Conservation (phyloP, 169 alveolate genomes). For the Theileria equi region DNA sequence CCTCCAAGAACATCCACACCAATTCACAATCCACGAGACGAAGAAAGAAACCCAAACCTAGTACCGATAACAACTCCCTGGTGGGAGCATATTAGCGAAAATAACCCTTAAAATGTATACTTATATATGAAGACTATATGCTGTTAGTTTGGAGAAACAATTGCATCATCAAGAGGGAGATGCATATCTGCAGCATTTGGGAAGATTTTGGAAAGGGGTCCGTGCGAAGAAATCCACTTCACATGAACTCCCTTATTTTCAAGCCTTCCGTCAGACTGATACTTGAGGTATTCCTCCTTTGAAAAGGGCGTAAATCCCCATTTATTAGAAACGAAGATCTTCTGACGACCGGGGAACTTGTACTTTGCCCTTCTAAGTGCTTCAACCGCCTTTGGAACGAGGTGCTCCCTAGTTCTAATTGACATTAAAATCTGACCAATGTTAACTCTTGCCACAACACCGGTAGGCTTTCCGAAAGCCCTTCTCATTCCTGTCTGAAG, state of each 20-base stretch:
- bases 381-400: slow-evolving; percentile 87
- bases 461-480: slow-evolving; percentile 99
- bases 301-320: slow-evolving; percentile 98
- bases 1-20: background rate
- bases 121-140: background rate
- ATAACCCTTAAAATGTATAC: background rate
- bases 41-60: slow-evolving; percentile 10
- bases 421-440: slow-evolving; percentile 95
- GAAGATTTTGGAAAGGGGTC: slow-evolving; percentile 72
- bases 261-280: slow-evolving; percentile 91
- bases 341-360: slow-evolving; percentile 99
- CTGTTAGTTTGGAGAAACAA: slow-evolving; percentile 32
- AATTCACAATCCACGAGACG: background rate
- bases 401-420: slow-evolving; percentile 88
- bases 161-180: slow-evolving; percentile 47
- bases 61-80: slow-evolving; percentile 27
- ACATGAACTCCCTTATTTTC: slow-evolving; percentile 86
- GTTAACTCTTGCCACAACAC: slow-evolving; percentile 94
- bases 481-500: slow-evolving; percentile 99
- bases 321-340: slow-evolving; percentile 93
- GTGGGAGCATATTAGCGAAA: slow-evolving; percentile 4
- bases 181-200: slow-evolving; percentile 43
- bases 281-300: slow-evolving; percentile 90
- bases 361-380: slow-evolving; percentile 96
- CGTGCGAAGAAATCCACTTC: slow-evolving; percentile 80